These are phyloP conservation scores for Silene latifolia DNA, from an alignment of 148 eudicot genomes.

Conservation along the genomic window DNA sequence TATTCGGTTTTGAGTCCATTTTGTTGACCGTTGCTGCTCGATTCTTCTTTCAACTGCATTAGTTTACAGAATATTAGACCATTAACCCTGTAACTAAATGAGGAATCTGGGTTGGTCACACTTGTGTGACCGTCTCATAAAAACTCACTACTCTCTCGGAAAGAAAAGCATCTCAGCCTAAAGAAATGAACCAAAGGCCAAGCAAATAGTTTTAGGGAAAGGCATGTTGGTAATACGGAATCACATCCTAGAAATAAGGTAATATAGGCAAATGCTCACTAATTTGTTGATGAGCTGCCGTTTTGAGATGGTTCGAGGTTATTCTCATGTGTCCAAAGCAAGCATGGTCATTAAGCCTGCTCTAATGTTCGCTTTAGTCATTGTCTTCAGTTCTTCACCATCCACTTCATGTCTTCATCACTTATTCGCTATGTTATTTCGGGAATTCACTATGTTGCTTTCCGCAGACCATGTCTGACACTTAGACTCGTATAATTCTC, in stretches of 20 bases:
- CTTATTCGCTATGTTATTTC: background rate
- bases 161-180: too few species aligned
- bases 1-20: slow-evolving; percentile 36
- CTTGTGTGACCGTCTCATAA: too few species aligned
- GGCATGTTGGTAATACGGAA: too few species aligned
- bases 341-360: background rate
- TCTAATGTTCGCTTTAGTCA: background rate
- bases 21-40: slow-evolving; percentile 31
- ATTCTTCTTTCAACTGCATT: slow-evolving; percentile 65
- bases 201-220: too few species aligned
- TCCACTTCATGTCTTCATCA: background rate
- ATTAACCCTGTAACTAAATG: background rate
- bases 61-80: slow-evolving; percentile 2
- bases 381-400: background rate
- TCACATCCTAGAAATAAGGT: background rate
- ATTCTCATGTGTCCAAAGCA: background rate
- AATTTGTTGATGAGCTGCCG: background rate
- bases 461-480: background rate
- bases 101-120: background rate
- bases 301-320: background rate
- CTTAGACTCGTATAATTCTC: background rate
- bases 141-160: too few species aligned
- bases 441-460: background rate
- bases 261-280: background rate
- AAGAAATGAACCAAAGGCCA: too few species aligned